Evolutionary conservation across 345 rosid genomes (phyloP), one percentile per base, ranked within the genome.

Genomic region (Dipteronia sinensis): DNA sequence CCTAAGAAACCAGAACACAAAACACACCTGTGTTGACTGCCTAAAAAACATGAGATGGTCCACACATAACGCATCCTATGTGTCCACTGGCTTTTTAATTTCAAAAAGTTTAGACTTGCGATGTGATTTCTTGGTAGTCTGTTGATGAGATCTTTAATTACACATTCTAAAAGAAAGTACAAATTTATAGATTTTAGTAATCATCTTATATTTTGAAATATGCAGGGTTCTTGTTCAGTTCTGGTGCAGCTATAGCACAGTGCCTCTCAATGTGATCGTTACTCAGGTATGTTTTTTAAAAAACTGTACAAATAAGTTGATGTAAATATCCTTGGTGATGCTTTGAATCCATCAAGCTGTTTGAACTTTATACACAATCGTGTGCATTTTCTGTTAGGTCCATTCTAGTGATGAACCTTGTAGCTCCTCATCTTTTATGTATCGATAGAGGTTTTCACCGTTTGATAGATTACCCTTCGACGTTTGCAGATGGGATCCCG

Each of bases 171-270:
- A 65, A 2, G 20, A 17, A 31, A 34, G 12, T 19, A 7, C 12
- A 4, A 67, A 42, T 17, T 69, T 46, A 46, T 68, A 12, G 6
- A 16, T 27, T 31, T 29, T 16, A 1, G 63, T 3, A 42, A 70
- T 51, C 34, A 64, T 53, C 55, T 20, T 22, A 40, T 7, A 19
- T 76, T 27, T 77, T 55, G 77, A 71, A 16, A 53, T 71, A 65
- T 85, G 86, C 88, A 93, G 99, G 82, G 85, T 90, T 72, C 81
- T 95, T 55, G 94, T 93, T 83, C 99, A 95, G 87, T 87, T 95
- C 83, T 95, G 97, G 99, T 93, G 99, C 76, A 93, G 99, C 87
- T 87, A 92, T 76, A 93, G 91, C 82, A 95, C 97, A 5, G 97
- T 92, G 69, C 98, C 97, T 67, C 85, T 93, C 63, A 93, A 95